These are phyloP conservation scores for Peronospora destructor DNA, from an alignment of 352 stramenopile species.

Conservation along the genomic window DNA sequence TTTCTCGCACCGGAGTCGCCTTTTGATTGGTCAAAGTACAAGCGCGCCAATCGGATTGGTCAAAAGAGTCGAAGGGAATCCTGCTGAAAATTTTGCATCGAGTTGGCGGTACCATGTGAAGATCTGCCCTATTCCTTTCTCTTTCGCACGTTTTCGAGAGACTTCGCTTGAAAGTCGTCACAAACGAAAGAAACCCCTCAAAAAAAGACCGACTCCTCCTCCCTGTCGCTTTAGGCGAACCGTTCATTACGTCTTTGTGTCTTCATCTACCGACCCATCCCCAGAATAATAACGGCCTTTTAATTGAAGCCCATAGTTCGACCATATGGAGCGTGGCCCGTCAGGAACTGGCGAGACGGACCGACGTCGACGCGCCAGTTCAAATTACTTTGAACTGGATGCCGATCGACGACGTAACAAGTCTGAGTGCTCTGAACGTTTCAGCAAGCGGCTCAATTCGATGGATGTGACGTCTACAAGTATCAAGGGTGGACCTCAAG, in stretches of 20 bases:
- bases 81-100: too few relatives aligned
- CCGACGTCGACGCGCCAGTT: constrained; percentile 56
- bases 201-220: neutral
- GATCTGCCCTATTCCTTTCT: neutral
- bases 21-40: too few relatives aligned
- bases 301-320: neutral
- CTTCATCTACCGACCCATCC: neutral
- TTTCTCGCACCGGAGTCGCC: too few relatives aligned
- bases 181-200: neutral
- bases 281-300: neutral
- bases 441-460: constrained; percentile 45
- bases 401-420: constrained; percentile 66
- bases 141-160: neutral
- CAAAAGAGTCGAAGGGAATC: too few relatives aligned
- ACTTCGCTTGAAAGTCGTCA: neutral
- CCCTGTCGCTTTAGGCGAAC: constrained; percentile 18
- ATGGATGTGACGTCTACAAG: constrained; percentile 41
- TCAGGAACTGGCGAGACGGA: constrained; percentile 32
- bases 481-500: constrained; percentile 47
- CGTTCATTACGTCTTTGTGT: neutral
- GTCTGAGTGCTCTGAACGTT: constrained; percentile 57
- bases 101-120: neutral
- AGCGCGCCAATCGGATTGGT: too few relatives aligned
- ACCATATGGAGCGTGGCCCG: constrained; percentile 26
- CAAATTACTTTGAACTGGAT: constrained; percentile 81